Conservation (phyloP, 805 yeast species). For the Sungouiella thailandica region DNA sequence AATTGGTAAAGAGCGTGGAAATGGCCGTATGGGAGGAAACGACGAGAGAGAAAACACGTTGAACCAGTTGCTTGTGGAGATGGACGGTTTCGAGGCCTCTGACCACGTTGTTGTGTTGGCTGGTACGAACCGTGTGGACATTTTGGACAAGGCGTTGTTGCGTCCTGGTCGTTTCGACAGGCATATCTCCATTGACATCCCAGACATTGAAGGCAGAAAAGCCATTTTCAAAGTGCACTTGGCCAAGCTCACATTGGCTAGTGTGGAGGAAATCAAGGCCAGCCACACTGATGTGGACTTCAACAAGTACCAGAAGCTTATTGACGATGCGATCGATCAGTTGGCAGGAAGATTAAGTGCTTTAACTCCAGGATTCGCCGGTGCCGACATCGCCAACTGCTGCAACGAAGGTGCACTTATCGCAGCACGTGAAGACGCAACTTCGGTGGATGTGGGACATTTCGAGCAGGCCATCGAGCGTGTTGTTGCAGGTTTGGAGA, state of each 20-base stretch:
- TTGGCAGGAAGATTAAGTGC: constrained; percentile 90
- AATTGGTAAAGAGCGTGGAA: constrained; percentile 88
- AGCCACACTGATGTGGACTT: constrained; percentile 35
- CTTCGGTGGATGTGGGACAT: constrained; percentile 67
- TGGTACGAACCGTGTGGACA: constrained; percentile 95
- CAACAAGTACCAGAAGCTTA: constrained; percentile 34
- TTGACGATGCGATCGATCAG: constrained; percentile 25
- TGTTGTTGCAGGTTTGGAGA: constrained; percentile 93
- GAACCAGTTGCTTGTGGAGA: constrained; percentile 92
- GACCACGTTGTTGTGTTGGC: constrained; percentile 97
- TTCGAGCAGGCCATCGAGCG: constrained; percentile 97
- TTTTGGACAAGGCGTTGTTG: constrained; percentile 84
- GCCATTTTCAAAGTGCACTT: constrained; percentile 88
- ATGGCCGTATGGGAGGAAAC: constrained; percentile 77
- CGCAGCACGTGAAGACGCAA: constrained; percentile 81
- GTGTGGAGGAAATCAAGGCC: constrained; percentile 34
- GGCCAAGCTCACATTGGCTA: constrained; percentile 54
- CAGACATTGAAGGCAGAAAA: constrained; percentile 92
- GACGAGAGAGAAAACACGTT: constrained; percentile 97
- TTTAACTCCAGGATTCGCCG: constrained; percentile 95
- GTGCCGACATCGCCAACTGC: constrained; percentile 97
- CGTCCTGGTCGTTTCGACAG: constrained; percentile 98
- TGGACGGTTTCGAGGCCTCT: constrained; percentile 92
- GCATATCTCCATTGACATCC: constrained; percentile 85
- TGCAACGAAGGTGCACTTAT: constrained; percentile 97